These are phyloP conservation scores for Rubia peregrina DNA, from an alignment of 305 asterid species.

Conservation along the genomic window DNA sequence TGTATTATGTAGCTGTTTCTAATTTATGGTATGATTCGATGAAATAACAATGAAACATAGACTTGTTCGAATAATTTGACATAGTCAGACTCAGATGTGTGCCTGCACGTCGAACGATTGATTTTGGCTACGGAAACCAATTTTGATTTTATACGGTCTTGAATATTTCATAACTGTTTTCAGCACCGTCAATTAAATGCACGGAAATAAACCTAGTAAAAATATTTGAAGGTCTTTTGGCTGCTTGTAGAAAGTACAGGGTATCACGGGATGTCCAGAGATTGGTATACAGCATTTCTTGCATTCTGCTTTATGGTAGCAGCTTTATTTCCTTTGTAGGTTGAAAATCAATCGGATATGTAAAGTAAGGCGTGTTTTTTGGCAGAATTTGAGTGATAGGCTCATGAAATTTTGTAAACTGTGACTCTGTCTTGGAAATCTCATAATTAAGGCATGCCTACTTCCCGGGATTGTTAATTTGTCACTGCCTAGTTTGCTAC, in stretches of 20 bases:
- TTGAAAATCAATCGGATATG: background rate
- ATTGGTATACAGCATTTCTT: background rate
- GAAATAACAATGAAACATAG: background rate
- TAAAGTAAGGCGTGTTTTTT: background rate
- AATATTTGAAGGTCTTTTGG: no score
- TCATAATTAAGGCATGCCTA: background rate
- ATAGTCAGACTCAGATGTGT: background rate
- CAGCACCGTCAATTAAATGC: background rate
- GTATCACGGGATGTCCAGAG: no score
- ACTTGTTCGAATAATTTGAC: background rate
- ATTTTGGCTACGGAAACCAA: background rate
- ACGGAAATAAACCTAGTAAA: background rate
- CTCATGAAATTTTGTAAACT: background rate
- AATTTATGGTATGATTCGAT: background rate
- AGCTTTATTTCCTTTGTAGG: background rate
- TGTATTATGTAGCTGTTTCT: no score
- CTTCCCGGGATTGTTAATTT: background rate
- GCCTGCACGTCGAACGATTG: background rate
- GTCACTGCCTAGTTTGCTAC: background rate
- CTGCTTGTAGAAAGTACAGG: no score
- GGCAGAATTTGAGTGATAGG: background rate
- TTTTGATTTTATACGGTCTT: background rate
- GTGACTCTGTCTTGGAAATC: background rate
- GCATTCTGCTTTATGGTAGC: background rate
- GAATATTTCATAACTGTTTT: background rate